These are phyloP conservation scores for Tricholoma saponaceum DNA, from an alignment of 768 basidiomycete genomes.

Conservation along the genomic window DNA sequence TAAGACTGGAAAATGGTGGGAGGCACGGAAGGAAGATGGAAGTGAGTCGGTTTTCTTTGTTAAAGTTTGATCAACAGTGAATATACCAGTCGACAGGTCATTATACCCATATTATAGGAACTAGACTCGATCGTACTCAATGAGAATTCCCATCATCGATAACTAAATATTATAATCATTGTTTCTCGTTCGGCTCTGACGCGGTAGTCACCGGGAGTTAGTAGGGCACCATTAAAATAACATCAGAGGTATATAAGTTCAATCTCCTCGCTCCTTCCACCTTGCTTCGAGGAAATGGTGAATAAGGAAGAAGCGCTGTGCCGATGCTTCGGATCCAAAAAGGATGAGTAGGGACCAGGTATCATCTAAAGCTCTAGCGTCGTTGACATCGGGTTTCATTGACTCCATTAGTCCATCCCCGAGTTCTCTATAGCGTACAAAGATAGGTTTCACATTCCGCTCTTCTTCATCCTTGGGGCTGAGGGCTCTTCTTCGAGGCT, in stretches of 20 bases:
- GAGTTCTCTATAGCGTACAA: neutral
- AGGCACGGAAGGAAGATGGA: conserved; percentile 65
- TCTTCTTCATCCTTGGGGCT: neutral
- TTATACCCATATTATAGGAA: too few species aligned
- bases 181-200: too few species aligned
- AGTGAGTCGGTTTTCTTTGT: conserved; percentile 49
- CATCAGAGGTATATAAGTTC: neutral
- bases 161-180: too few species aligned
- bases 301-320: neutral
- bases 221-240: neutral
- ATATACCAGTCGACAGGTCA: too few species aligned
- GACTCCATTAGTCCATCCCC: neutral
- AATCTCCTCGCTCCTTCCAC: neutral
- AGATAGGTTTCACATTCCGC: neutral
- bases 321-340: neutral
- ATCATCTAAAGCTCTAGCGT: neutral
- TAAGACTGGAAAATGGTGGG: conserved; percentile 84
- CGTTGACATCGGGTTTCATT: neutral
- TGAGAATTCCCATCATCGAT: too few species aligned
- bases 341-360: neutral
- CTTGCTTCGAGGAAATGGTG: neutral
- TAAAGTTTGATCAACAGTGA: too few species aligned
- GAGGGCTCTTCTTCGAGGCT: neutral
- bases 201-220: too few species aligned
- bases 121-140: too few species aligned